These are phyloP conservation scores for Daedalea quercina DNA, from an alignment of 768 basidiomycete species.

Conservation along the genomic window DNA sequence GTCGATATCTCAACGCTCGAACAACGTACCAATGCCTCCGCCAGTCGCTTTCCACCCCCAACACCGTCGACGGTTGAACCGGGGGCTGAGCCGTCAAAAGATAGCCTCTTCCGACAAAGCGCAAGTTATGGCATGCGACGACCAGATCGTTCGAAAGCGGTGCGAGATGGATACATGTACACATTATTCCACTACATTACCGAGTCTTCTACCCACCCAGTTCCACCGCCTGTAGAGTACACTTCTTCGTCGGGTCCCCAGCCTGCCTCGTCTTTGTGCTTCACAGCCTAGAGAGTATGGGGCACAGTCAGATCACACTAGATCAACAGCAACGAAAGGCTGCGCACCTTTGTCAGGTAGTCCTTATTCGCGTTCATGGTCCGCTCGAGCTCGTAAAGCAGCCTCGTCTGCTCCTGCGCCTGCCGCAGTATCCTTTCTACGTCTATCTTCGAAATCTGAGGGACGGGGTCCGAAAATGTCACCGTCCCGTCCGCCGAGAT, in stretches of 20 bases:
- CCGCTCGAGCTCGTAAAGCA: slow-evolving; percentile 44
- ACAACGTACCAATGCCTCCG: too few relatives aligned
- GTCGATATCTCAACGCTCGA: too few relatives aligned
- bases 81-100: too few relatives aligned
- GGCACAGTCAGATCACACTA: neutral
- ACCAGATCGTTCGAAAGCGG: neutral
- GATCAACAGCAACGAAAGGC: neutral
- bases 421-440: slow-evolving; percentile 52
- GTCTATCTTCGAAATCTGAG: slow-evolving; percentile 51
- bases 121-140: too few relatives aligned
- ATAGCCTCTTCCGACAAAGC: too few relatives aligned
- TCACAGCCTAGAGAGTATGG: slow-evolving; percentile 15
- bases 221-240: slow-evolving; percentile 5
- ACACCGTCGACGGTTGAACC: too few relatives aligned
- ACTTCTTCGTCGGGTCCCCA: slow-evolving; percentile 19
- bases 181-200: neutral
- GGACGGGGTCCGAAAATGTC: slow-evolving; percentile 55
- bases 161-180: neutral
- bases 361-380: slow-evolving; percentile 62
- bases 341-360: slow-evolving; percentile 60
- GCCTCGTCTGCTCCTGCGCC: slow-evolving; percentile 47
- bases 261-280: slow-evolving; percentile 22
- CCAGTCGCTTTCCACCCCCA: too few relatives aligned
- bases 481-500: slow-evolving; percentile 67
- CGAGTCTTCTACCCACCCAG: slow-evolving; percentile 12